These are phyloP conservation scores for Claviceps quebecensis DNA, from an alignment of 2,329 filamentous ascomycete genomes.

Conservation along the genomic window DNA sequence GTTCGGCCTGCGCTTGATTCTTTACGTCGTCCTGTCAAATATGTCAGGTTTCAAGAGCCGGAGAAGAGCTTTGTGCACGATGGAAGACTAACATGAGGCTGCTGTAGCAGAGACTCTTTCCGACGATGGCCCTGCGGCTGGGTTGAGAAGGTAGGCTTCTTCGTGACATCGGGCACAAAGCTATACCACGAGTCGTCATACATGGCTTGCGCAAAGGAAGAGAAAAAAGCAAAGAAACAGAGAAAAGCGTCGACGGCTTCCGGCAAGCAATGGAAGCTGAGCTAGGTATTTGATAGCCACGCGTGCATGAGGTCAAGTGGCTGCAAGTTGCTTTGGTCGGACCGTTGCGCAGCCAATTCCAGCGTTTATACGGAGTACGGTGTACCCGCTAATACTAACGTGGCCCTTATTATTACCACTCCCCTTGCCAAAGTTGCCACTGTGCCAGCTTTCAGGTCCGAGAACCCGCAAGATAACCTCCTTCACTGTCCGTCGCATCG, in stretches of 20 bases:
- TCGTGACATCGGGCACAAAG: slow-evolving; percentile 51
- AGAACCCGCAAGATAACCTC: not conserved
- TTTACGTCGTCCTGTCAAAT: slow-evolving; percentile 37
- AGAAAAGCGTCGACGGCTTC: not conserved
- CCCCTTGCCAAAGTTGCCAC: too few species aligned
- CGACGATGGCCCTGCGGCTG: slow-evolving; percentile 44
- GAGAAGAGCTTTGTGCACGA: not conserved
- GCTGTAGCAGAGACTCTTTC: slow-evolving; percentile 55
- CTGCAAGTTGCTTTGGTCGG: not conserved
- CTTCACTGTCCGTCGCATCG: too few species aligned
- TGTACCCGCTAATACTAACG: too few species aligned
- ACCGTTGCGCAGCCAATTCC: not conserved
- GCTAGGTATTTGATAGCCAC: slow-evolving; percentile 16
- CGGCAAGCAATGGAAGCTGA: not conserved
- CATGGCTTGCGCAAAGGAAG: slow-evolving; percentile 33
- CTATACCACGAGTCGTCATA: slow-evolving; percentile 80
- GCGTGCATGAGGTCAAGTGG: not conserved
- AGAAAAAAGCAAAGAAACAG: not conserved
- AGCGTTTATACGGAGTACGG: too few species aligned
- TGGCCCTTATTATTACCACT: too few species aligned
- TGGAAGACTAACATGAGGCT: slow-evolving; percentile 39
- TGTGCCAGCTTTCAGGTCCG: too few species aligned
- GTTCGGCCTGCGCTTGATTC: slow-evolving; percentile 33
- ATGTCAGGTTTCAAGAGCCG: slow-evolving; percentile 11
- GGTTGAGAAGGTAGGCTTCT: slow-evolving; percentile 29